phyloP scores from a whole-genome alignment of 768 basidiomycete genomes.

The Rhizopogon rudus region DNA sequence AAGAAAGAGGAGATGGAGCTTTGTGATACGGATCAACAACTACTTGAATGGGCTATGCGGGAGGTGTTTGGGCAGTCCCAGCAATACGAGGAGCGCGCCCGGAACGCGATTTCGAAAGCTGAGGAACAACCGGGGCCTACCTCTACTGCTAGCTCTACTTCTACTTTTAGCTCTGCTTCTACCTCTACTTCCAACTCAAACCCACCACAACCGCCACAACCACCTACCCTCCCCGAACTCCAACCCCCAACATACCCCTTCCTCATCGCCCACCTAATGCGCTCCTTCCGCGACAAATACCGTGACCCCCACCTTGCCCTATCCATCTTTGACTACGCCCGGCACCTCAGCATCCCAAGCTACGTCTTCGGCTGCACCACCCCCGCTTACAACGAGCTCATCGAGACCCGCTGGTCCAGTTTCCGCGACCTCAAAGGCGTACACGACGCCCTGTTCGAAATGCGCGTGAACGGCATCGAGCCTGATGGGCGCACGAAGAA shows the following conservation, averaged over 20 bases:
- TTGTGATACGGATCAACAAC: constrained; percentile 61
- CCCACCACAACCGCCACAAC: background rate
- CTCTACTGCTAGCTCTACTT: too few relatives aligned
- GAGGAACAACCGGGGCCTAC: background rate
- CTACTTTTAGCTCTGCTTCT: background rate
- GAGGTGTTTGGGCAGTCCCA: constrained; percentile 64
- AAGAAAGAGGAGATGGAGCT: constrained; percentile 71
- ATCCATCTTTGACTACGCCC: constrained; percentile 76
- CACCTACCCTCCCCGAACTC: constrained; percentile 16
- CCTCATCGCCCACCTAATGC: constrained; percentile 74
- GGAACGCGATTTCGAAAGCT: constrained; percentile 28
- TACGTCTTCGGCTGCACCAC: constrained; percentile 92
- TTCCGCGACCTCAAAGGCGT: constrained; percentile 83
- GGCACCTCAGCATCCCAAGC: constrained; percentile 66
- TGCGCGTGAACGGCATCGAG: constrained; percentile 74
- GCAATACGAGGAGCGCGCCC: constrained; percentile 44
- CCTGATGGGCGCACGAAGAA: constrained; percentile 55
- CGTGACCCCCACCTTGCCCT: constrained; percentile 77
- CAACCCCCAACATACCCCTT: constrained; percentile 69
- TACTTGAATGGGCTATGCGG: constrained; percentile 67
- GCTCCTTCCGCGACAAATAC: constrained; percentile 72
- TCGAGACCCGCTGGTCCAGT: constrained; percentile 78
- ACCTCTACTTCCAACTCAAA: background rate
- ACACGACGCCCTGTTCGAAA: constrained; percentile 69
- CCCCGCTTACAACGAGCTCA: constrained; percentile 81